Evolutionary conservation across 2,329 filamentous ascomycete species (phyloP).

Genomic region (Diaporthe ampelina): DNA sequence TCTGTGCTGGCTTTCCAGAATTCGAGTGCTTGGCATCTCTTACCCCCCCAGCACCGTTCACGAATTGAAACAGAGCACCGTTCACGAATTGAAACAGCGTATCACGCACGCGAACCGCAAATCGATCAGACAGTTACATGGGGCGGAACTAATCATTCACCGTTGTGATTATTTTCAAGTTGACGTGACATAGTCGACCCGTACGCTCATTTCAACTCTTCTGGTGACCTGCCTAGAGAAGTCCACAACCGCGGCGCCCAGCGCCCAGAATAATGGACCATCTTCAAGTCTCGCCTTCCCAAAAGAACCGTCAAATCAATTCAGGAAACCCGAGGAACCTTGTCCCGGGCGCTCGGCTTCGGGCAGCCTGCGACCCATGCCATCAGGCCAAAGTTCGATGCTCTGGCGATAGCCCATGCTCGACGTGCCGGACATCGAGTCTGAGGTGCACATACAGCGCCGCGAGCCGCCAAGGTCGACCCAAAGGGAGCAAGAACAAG

Average conservation of each 20-base stretch:
- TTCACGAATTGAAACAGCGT: too few species aligned
- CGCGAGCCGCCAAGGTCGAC: slow-evolving; percentile 44
- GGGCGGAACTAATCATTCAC: too few species aligned
- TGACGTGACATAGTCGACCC: too few species aligned
- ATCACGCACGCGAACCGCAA: too few species aligned
- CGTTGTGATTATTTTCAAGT: too few species aligned
- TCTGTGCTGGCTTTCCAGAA: too few species aligned
- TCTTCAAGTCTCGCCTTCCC: not conserved
- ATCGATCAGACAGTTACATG: too few species aligned
- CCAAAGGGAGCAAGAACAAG: slow-evolving; percentile 46
- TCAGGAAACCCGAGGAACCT: slow-evolving; percentile 12
- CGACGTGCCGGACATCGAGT: slow-evolving; percentile 41
- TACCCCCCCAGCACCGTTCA: too few species aligned
- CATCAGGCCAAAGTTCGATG: slow-evolving; percentile 45
- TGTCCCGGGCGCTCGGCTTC: slow-evolving; percentile 36
- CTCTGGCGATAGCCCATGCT: slow-evolving; percentile 43
- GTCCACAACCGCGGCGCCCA: not conserved
- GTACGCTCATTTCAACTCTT: too few species aligned
- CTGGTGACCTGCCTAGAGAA: not conserved
- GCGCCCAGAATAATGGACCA: slow-evolving; percentile 9
- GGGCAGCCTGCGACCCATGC: slow-evolving; percentile 45
- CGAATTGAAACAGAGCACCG: too few species aligned
- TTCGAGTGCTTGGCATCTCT: too few species aligned
- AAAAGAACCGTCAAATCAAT: not conserved
- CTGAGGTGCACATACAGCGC: slow-evolving; percentile 43